Base-by-base conservation (phyloP, 805 yeast species). In the Candida piceae region DNA sequence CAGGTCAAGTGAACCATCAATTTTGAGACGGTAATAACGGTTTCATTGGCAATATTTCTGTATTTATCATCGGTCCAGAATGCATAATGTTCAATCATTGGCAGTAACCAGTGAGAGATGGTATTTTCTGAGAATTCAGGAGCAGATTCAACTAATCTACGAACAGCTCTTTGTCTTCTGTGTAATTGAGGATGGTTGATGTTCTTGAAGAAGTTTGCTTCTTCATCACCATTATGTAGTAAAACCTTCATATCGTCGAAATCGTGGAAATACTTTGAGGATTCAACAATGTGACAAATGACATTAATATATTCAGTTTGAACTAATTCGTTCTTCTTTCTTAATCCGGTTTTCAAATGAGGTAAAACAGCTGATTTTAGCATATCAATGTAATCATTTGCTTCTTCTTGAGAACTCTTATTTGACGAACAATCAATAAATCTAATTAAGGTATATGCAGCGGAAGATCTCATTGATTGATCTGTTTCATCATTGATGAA, bases 81-180 rank as follows among this genome's bases (percentile, higher is more conserved):
- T 2, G 84, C 87, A 60, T 80, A 87, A 43, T 76, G 79, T 63
- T 93, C 97, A 41, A 89, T 69, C 45, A 89, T 74, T 4, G 98
- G 97, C 38, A 93, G 62, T 29, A 93, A 52, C 55, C 82, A 88
- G 52, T 85, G 93, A 0, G 95, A 72, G 36, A 90, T 75, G 47
- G 78, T 80, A 25, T 65, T 62, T 18, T 74, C 74, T 0, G 74
- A 58, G 6, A 89, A 58, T 16, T 57, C 40, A 5, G 76, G 72
- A 29, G 69, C 50, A 8, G 45, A 26, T 5, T 68, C 77, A 9
- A 71, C 70, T 20, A 89, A 60, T 40, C 84, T 71, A 50, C 77
- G 72, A 16, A 90, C 69, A 0, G 97, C 95, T 50, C 88, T 72
- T 57, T 84, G 88, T 49, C 96, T 81, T 62, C 95, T 76, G 52